Evolutionary conservation across 2,329 filamentous ascomycete genomes (phyloP), one percentile per base, ranked within the genome.

Genomic region (Pyrenophora graminea): DNA sequence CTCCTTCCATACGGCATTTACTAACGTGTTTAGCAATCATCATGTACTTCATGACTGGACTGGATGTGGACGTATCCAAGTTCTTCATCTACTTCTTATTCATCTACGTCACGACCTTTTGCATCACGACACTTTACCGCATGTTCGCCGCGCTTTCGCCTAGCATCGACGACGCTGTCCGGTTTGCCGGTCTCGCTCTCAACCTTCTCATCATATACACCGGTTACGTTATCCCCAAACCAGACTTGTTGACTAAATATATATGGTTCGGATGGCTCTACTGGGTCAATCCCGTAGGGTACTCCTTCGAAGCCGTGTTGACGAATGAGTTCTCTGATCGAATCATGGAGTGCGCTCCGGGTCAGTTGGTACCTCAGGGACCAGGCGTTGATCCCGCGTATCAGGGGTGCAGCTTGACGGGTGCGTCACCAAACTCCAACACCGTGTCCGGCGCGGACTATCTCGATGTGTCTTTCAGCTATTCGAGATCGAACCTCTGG

Each of bases 81-180:
- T 88, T 88, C 72, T 87, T 82, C 64, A 86, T 86, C 59, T 86
- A 84, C 69, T 77, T 85, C 69, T 75, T 88, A 12, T 83, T 88
- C 61, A 80, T 86, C 43, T 85, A 86, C 63, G 77, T 77, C n/a
- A 83, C 76, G 2, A 86, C 85, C 0, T 77, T 89, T 30, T 82
- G 80, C 50, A 77, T 88, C 51, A 86, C 84, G 0, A 77, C 85
- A 4, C 71, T 89, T 23, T 89, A 87, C 68, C 80, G 86, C 3
- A 84, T 86, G 76, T 83, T 89, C 53, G 86, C 85, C 1, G 79
- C 85, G 1, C 73, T 87, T 25, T 86, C 82, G 3, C 83, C 81
- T 2, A 80, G 81, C 1, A 86, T 88, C 39, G 84, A 88, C 58
- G 84, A 86, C 53, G 84, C 85, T 1, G 84, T 88, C 9, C 77